Evolutionary conservation across 2,329 filamentous ascomycete genomes (phyloP).

Genomic region (Pestalotiopsis fici): DNA sequence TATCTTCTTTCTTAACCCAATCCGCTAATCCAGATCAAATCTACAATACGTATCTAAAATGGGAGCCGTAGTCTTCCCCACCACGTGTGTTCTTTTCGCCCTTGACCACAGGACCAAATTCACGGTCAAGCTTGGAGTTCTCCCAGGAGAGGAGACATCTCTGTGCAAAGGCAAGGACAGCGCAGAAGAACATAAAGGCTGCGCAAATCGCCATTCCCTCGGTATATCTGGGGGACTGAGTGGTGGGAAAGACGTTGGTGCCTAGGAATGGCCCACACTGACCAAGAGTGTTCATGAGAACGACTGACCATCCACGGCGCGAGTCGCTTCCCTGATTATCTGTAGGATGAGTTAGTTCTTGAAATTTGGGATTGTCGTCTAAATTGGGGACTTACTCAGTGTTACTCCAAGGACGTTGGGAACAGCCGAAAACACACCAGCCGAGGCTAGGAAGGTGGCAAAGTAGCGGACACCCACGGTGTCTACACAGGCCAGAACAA

Average conservation of each 20-base stretch:
- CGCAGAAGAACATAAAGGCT: slow-evolving; percentile 27
- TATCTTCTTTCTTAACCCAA: no score
- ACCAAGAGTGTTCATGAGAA: slow-evolving; percentile 26
- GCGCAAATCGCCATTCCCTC: slow-evolving; percentile 27
- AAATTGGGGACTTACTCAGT: slow-evolving; percentile 19
- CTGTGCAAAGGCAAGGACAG: slow-evolving; percentile 20
- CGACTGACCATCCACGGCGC: slow-evolving; percentile 24
- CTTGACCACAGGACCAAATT: slow-evolving; percentile 17
- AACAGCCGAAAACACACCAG: slow-evolving; percentile 35
- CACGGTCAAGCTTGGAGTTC: slow-evolving; percentile 22
- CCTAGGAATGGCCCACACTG: slow-evolving; percentile 27
- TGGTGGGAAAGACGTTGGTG: slow-evolving; percentile 22
- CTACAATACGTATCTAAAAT: slow-evolving; percentile 23
- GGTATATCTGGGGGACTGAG: slow-evolving; percentile 18
- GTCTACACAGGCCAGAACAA: slow-evolving; percentile 27
- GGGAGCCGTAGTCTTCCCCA: slow-evolving; percentile 22
- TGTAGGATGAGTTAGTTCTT: neutral
- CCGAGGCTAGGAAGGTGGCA: slow-evolving; percentile 46
- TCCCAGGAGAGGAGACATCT: slow-evolving; percentile 21
- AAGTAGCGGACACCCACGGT: slow-evolving; percentile 44
- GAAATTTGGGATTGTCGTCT: slow-evolving; percentile 6
- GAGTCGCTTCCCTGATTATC: slow-evolving; percentile 28
- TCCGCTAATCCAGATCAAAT: no score
- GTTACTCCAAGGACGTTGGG: slow-evolving; percentile 25
- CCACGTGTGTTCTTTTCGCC: slow-evolving; percentile 11